Evolutionary conservation across 163 green algal species (phyloP).

Genomic region (Scenedesmus sp.): DNA sequence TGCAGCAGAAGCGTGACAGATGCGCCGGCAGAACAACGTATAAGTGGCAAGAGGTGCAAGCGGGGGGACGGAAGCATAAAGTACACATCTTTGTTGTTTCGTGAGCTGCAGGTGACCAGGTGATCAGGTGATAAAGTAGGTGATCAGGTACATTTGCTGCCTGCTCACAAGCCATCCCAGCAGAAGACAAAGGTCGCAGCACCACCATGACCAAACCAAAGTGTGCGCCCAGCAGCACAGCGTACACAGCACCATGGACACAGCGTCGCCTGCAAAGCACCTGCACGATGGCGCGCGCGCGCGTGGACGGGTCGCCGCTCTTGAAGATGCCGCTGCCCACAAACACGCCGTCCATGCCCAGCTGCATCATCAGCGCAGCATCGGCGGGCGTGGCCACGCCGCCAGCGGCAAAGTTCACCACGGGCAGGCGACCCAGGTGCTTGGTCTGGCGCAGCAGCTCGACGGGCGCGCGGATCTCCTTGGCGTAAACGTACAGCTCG

Average conservation of each 20-base stretch:
- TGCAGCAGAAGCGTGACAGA: conserved; percentile 14
- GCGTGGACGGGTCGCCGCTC: conserved; percentile 93
- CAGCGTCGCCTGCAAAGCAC: background rate
- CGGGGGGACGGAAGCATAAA: too few relatives aligned
- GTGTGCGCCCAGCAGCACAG: too few relatives aligned
- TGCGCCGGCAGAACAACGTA: too few relatives aligned
- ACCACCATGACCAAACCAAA: too few relatives aligned
- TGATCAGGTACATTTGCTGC: too few relatives aligned
- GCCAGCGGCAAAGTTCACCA: conserved; percentile 99
- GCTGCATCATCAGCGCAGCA: conserved; percentile 99
- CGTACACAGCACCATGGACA: background rate
- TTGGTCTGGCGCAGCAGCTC: conserved; percentile 98
- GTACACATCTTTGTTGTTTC: too few relatives aligned
- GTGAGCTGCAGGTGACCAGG: too few relatives aligned
- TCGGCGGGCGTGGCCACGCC: conserved; percentile 98
- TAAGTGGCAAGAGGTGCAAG: too few relatives aligned
- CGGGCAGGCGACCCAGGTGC: conserved; percentile 95
- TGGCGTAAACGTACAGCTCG: conserved; percentile 99
- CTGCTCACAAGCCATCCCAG: too few relatives aligned
- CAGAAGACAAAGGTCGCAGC: too few relatives aligned
- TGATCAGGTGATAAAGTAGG: too few relatives aligned
- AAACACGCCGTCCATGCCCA: conserved; percentile 99
- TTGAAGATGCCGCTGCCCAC: conserved; percentile 99
- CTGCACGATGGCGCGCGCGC: conserved; percentile 97
- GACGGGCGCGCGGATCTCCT: conserved; percentile 97